These are phyloP conservation scores for Erodium moschatum DNA, from an alignment of 441 rosid genomes.

Conservation along the genomic window DNA sequence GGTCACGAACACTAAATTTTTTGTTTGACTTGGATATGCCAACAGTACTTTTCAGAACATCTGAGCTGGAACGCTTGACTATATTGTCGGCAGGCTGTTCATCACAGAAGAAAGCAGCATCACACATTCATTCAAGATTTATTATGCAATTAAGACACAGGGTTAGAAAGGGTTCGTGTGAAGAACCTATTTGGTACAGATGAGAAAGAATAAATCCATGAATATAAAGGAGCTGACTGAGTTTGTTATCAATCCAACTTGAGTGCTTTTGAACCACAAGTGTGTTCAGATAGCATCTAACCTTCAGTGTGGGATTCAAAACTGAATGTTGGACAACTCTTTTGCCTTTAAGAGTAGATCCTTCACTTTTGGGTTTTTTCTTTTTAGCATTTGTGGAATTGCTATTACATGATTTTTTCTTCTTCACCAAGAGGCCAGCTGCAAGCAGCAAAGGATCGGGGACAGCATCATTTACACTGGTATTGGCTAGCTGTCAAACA, in stretches of 20 bases:
- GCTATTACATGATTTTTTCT: constrained; percentile 12
- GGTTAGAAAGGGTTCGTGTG: background rate
- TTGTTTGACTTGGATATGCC: constrained; percentile 21
- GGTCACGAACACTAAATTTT: constrained; percentile 19
- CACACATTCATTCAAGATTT: background rate
- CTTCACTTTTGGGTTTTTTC: constrained; percentile 17
- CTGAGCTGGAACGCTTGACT: constrained; percentile 21
- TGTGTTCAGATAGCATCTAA: constrained; percentile 17
- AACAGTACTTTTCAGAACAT: constrained; percentile 17
- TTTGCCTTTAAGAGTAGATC: constrained; percentile 16
- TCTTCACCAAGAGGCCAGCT: constrained; percentile 22
- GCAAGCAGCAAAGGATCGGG: constrained; percentile 17
- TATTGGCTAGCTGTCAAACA: constrained; percentile 22
- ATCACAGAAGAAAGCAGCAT: constrained; percentile 20
- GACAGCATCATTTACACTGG: constrained; percentile 13
- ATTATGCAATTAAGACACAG: background rate
- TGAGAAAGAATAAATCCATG: background rate
- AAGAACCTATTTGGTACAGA: background rate
- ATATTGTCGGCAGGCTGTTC: constrained; percentile 30
- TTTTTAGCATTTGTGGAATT: constrained; percentile 12
- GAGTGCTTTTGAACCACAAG: constrained; percentile 17
- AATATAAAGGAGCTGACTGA: background rate
- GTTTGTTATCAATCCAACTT: constrained; percentile 2
- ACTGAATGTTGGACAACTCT: too few relatives aligned
- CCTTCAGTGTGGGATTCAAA: constrained; percentile 20